phyloP scores from a whole-genome alignment of 1,284 basidiomycete species.

The Papiliotrema fonsecae region DNA sequence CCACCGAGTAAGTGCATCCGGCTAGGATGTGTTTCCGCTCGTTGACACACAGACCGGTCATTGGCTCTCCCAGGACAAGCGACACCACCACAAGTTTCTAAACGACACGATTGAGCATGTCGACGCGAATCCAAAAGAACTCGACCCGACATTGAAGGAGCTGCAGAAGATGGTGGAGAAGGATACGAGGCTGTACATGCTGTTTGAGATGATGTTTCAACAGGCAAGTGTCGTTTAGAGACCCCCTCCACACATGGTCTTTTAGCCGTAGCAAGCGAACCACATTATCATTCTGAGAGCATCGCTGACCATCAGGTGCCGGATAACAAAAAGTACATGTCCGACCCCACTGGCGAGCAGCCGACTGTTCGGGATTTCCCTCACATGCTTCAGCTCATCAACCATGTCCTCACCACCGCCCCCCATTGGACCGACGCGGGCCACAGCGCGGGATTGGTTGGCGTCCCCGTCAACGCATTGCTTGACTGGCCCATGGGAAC shows the following conservation, averaged over 20 bases:
- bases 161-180: conserved; percentile 51
- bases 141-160: conserved; percentile 47
- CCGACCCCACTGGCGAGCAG: conserved; percentile 29
- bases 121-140: conserved; percentile 31
- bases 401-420: conserved; percentile 50
- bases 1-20: conserved; percentile 17
- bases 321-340: conserved; percentile 29
- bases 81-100: conserved; percentile 43
- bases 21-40: not conserved
- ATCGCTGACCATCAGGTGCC: conserved; percentile 21
- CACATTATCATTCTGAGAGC: not conserved
- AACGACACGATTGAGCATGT: conserved; percentile 35
- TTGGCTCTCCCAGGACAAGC: conserved; percentile 41
- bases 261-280: too few species aligned
- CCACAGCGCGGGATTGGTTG: conserved; percentile 45
- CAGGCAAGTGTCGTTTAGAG: conserved; percentile 29
- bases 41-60: conserved; percentile 24
- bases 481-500: conserved; percentile 55
- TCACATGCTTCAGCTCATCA: conserved; percentile 51
- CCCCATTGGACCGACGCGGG: conserved; percentile 47
- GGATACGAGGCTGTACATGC: conserved; percentile 47
- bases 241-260: too few species aligned
- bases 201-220: conserved; percentile 50
- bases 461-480: conserved; percentile 52
- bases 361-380: conserved; percentile 50